Evolutionary conservation across 768 basidiomycete species (phyloP).

Genomic region (Vararia minispora): DNA sequence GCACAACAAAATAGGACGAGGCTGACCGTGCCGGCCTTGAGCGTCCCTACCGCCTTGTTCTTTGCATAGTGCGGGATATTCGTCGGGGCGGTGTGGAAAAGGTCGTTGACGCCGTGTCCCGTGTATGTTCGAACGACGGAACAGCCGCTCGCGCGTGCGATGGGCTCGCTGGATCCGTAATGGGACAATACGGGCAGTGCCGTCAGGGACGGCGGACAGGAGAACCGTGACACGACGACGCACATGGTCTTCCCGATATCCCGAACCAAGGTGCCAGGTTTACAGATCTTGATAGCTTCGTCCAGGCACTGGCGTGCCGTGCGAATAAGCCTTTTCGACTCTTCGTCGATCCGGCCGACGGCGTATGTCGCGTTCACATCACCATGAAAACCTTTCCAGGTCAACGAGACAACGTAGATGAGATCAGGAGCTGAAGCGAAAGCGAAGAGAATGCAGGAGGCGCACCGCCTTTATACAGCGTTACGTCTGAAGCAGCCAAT

Average conservation of each 20-base stretch:
- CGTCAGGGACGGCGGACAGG: too few relatives aligned
- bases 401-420: background rate
- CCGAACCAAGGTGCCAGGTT: slow-evolving; percentile 84
- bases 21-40: slow-evolving; percentile 94
- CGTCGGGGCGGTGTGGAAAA: slow-evolving; percentile 78
- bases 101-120: slow-evolving; percentile 80
- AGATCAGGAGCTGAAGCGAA: background rate
- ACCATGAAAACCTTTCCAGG: slow-evolving; percentile 84
- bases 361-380: slow-evolving; percentile 93
- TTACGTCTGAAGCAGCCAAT: slow-evolving; percentile 57
- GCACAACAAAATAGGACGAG: too few relatives aligned
- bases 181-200: too few relatives aligned
- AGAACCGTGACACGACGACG: too few relatives aligned
- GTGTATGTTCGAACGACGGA: slow-evolving; percentile 88
- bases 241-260: slow-evolving; percentile 84
- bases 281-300: slow-evolving; percentile 85
- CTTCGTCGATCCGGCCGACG: slow-evolving; percentile 76
- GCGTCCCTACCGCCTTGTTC: slow-evolving; percentile 84
- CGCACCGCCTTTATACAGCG: slow-evolving; percentile 67
- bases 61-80: slow-evolving; percentile 94
- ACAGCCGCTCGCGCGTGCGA: slow-evolving; percentile 76
- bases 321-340: slow-evolving; percentile 70
- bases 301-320: slow-evolving; percentile 79
- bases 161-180: slow-evolving; percentile 57
- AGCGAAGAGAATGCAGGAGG: slow-evolving; percentile 3